Evolutionary conservation across 2,329 filamentous ascomycete species (phyloP).

Genomic region (Aspergillus proliferans): DNA sequence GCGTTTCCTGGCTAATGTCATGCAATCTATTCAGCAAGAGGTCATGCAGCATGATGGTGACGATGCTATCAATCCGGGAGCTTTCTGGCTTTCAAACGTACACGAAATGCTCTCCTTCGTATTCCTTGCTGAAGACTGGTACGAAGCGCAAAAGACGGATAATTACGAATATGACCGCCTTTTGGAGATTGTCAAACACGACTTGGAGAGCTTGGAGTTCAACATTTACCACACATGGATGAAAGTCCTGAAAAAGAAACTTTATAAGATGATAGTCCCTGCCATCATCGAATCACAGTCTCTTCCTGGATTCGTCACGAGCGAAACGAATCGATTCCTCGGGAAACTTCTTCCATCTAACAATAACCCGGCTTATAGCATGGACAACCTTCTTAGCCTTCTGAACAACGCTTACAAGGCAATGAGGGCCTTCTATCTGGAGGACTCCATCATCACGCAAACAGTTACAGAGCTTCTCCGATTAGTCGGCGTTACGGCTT

Average conservation of each 20-base stretch:
- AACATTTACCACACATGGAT: slow-evolving; percentile 99
- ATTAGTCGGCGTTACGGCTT: slow-evolving; percentile 92
- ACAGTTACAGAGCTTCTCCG: slow-evolving; percentile 89
- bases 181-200: slow-evolving; percentile 97
- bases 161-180: slow-evolving; percentile 98
- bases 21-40: slow-evolving; percentile 99
- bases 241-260: slow-evolving; percentile 99
- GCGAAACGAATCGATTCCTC: slow-evolving; percentile 95
- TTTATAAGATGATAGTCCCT: slow-evolving; percentile 99
- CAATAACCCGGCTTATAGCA: slow-evolving; percentile 92
- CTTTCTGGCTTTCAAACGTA: slow-evolving; percentile 98
- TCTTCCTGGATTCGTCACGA: slow-evolving; percentile 95
- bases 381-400: slow-evolving; percentile 94
- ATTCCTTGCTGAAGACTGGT: slow-evolving; percentile 98
- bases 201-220: slow-evolving; percentile 95
- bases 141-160: slow-evolving; percentile 97
- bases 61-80: slow-evolving; percentile 91
- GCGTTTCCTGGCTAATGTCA: slow-evolving; percentile 96
- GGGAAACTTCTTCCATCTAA: slow-evolving; percentile 91
- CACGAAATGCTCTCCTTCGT: slow-evolving; percentile 99
- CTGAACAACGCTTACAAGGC: slow-evolving; percentile 97
- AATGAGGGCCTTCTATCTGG: slow-evolving; percentile 97
- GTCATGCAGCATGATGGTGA: slow-evolving; percentile 99
- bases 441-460: slow-evolving; percentile 92
- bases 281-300: slow-evolving; percentile 99